Percentiles rank a stretch among this genome's conserved stretches.
Evolutionary conservation across 2,329 filamentous ascomycete genomes (phyloP).

Genomic region (Alternaria gansuensis): DNA sequence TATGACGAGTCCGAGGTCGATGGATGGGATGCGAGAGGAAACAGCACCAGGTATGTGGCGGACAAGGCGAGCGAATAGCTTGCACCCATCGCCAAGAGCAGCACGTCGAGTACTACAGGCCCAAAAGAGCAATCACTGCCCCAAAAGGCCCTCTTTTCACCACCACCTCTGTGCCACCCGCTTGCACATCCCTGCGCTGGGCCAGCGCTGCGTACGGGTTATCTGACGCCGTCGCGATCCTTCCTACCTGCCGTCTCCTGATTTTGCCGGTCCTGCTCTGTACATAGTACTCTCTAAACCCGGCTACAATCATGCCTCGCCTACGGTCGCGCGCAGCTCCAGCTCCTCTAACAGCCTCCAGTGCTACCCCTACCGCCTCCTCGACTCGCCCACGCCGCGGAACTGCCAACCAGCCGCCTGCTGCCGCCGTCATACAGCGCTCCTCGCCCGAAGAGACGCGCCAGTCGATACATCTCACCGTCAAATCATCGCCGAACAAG

Average conservation of each 20-base stretch:
- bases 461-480: conserved; percentile 59
- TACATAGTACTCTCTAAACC: background rate
- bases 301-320: conserved; percentile 45
- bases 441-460: conserved; percentile 55
- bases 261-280: conserved; percentile 15
- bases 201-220: conserved; percentile 17
- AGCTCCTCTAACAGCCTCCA: conserved; percentile 44
- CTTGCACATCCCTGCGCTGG: conserved; percentile 31
- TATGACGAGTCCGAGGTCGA: conserved; percentile 49
- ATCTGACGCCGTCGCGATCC: conserved; percentile 31
- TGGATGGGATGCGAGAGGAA: conserved; percentile 48
- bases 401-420: conserved; percentile 46
- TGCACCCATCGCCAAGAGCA: conserved; percentile 33
- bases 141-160: conserved; percentile 22
- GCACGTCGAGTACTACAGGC: conserved; percentile 34
- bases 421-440: conserved; percentile 51
- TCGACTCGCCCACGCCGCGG: conserved; percentile 52
- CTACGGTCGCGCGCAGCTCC: conserved; percentile 50
- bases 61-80: conserved; percentile 36
- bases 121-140: conserved; percentile 26
- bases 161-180: conserved; percentile 33
- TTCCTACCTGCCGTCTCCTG: conserved; percentile 10
- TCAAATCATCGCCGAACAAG: conserved; percentile 61
- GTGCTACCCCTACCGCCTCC: conserved; percentile 49
- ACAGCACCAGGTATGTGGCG: conserved; percentile 45